Evolutionary conservation across 208 protist genomes (phyloP), one percentile per base, ranked within the genome.

Genomic region (Crithidia fasciculata): DNA sequence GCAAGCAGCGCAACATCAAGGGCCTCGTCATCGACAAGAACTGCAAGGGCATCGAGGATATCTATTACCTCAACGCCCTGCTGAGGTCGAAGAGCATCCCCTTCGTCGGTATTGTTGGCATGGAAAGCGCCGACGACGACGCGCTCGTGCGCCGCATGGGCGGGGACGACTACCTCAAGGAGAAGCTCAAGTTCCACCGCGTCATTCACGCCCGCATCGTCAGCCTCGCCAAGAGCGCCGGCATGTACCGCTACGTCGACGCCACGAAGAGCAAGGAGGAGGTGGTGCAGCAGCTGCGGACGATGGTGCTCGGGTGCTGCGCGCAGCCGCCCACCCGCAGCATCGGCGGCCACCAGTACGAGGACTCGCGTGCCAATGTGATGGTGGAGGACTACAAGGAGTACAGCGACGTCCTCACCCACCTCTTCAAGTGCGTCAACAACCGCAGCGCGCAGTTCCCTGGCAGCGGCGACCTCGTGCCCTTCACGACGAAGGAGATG

Each of bases 1-100:
- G 62, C 37, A 62, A 67, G 61, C 75, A 83, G 37, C 82, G 85
- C 65, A 84, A 85, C 72, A 78, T 96, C 39, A 93, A 94, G 58
- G 91, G 91, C 18, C 76, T 96, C 54, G 82, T 96, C 44, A 93
- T 96, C 67, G 91, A 96, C 77, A 96, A 96, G 72, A 94, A 96
- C 79, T 90, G 86, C 74, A 92, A 92, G 66, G 83, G 85, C 43
- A 89, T 93, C 56, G 91, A 96, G 72, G 91, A 96, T 55, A 69
- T 96, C 9, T 94, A 89, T 70, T 96, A 94, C 70, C 79, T 96
- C 13, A 87, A 73, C 52, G 83, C 83, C n/a, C 82, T 96, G 49
- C 89, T 96, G 36, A 79, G 83, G 54, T 76, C 82, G 13, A 88
- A 89, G 76, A 77, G 76, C 49, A 91, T 96, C 54, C 85, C 87